Evolutionary conservation across 371 early-diverging fungal genomes (phyloP), one percentile per base, ranked within the genome.

Genomic region (Mortierella sp.): DNA sequence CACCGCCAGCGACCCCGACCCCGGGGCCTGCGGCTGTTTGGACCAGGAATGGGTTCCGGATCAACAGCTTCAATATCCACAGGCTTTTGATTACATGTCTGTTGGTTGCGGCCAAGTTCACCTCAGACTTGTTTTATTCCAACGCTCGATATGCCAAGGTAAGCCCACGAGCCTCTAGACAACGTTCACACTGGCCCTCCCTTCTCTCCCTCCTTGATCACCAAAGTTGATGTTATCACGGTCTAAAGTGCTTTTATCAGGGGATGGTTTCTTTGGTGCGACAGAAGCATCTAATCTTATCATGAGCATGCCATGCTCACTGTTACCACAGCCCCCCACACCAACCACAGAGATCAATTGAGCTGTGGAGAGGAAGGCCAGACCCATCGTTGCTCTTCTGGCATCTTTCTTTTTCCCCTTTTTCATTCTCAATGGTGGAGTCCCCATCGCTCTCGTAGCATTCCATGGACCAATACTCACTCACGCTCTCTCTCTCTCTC

Each of bases 101-200:
- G 45, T 86, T 92, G 57, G 86, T 94, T 14, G 93, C 93, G 12
- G 87, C 92, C 62, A 95, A 95, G 82, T 93, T 95, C 60, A 84
- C 88, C 41, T 89, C 90, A 0, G 95, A 95, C 78, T 78, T 92
- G 6, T 95, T 93, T 59, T 93, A 90, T 74, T 88, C 93, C 56
- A 95, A 94, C 63, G 80, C 87, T 5, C 83, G 90, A 24, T 92
- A 92, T 78, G 89, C 92, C 67, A 91, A 90, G 83, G 91, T 89
- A 86, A 65, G 68, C 21, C 21, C 2, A 34, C 30, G 14, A 24
- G 30, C 34, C 34, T 34, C 7, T 34, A 34, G 10, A 34, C 34
- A n/a, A n/a, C n/a, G n/a, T n/a, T n/a, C n/a, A n/a, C n/a, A n/a
- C n/a, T n/a, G n/a, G n/a, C 14, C 23, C 23, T 49, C 26, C 6